Conservation (phyloP, 2,329 filamentous ascomycete species). For the Fusarium sp. region DNA sequence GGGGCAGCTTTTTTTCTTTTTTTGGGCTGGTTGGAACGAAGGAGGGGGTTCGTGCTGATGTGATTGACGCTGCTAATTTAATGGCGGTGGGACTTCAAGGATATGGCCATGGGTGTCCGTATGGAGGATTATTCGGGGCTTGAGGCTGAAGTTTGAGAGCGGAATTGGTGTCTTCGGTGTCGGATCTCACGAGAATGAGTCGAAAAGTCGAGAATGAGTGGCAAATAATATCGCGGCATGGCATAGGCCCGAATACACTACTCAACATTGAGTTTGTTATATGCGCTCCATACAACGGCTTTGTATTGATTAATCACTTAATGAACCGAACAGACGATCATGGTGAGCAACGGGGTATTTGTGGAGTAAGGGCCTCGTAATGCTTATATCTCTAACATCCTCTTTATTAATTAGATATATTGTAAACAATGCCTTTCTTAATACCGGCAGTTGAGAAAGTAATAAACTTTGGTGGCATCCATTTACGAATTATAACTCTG, state of each 20-base stretch:
- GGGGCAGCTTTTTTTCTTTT: slow-evolving; percentile 35
- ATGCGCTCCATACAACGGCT: slow-evolving; percentile 28
- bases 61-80: slow-evolving; percentile 30
- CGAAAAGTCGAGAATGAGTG: background rate
- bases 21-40: background rate
- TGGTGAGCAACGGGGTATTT: slow-evolving; percentile 6
- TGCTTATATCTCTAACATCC: background rate
- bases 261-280: background rate
- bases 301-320: background rate
- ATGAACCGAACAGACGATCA: slow-evolving; percentile 13
- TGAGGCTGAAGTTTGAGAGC: slow-evolving; percentile 9
- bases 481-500: background rate
- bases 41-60: slow-evolving; percentile 25
- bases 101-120: background rate
- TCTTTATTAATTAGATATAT: background rate
- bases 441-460: background rate
- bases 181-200: background rate
- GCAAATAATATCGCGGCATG: background rate
- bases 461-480: background rate
- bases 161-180: background rate
- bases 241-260: slow-evolving; percentile 5
- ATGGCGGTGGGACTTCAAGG: slow-evolving; percentile 7
- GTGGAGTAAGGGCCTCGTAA: slow-evolving; percentile 10
- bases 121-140: slow-evolving; percentile 20
- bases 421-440: background rate